Percentiles rank a stretch among this genome's conserved stretches.
These are phyloP conservation scores for Ustilago vetiveriae DNA, from an alignment of 1,284 basidiomycete genomes.

Conservation along the genomic window DNA sequence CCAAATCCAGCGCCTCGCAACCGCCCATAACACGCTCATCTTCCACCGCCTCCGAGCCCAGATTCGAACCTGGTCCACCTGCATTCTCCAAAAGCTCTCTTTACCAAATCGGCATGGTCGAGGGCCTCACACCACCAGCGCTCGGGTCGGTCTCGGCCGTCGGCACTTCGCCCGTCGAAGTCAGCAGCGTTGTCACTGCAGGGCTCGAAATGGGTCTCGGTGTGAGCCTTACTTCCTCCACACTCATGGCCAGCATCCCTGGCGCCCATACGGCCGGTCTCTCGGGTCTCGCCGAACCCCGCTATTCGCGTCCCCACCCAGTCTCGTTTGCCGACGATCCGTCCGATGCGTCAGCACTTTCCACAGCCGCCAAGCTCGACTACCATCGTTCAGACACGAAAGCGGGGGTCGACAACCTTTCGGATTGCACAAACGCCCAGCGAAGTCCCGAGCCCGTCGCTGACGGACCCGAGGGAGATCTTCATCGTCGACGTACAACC, in stretches of 20 bases:
- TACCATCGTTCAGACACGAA: constrained; percentile 18
- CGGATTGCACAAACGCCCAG: constrained; percentile 21
- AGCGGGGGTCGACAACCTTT: constrained; percentile 18
- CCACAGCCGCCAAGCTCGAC: constrained; percentile 2
- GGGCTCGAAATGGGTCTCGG: constrained; percentile 60
- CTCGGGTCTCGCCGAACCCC: constrained; percentile 41
- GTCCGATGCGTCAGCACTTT: too few species aligned
- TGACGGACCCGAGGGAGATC: constrained; percentile 28
- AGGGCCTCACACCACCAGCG: constrained; percentile 44
- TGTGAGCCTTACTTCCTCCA: constrained; percentile 46
- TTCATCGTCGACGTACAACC: constrained; percentile 39
- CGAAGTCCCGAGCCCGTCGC: constrained; percentile 13
- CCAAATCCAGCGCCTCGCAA: background rate
- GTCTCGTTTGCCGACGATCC: constrained; percentile 23
- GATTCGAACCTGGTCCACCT: constrained; percentile 14
- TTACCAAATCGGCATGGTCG: constrained; percentile 43
- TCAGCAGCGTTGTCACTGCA: constrained; percentile 51
- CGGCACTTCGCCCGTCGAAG: constrained; percentile 26
- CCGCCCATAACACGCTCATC: background rate
- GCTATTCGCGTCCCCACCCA: constrained; percentile 33
- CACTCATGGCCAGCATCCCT: constrained; percentile 36
- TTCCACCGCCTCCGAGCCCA: constrained; percentile 7
- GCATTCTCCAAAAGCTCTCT: constrained; percentile 34
- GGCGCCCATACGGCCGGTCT: constrained; percentile 28
- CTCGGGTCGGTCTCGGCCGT: constrained; percentile 19